Evolutionary conservation across 768 basidiomycete genomes (phyloP), one percentile per base, ranked within the genome.

Genomic region (Favolaschia claudopus): DNA sequence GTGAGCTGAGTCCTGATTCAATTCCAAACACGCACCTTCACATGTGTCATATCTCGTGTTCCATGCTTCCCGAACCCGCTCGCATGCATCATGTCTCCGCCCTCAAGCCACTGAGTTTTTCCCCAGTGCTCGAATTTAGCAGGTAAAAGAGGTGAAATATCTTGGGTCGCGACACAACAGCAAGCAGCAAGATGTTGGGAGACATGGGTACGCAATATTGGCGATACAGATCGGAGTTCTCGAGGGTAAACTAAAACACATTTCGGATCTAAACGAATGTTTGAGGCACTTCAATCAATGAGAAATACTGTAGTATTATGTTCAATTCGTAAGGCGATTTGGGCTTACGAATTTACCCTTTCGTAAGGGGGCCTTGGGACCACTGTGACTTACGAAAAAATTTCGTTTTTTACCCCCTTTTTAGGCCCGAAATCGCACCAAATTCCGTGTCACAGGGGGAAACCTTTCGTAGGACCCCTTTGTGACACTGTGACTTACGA

Each of bases 51-150:
- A 33, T 54, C 52, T 4, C 53, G 32, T 5, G 53, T 55, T 10
- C 53, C 53, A 15, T 55, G 53, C 27, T 55, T 55, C 2, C 53
- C 53, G 8, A 45, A 27, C 17, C 46, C 53, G 12, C 43, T 45
- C 10, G 45, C 28, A 15, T 48, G 55, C 45, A 56, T 56, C 55
- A 56, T 47, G 31, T 56, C 54, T n/a, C 54, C 54, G 15, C 44
- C 54, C 2, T 47, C 37, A 7, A 55, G 37, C 44, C 44, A 47
- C 17, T 55, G 44, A 32, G 47, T 46, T 25, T 55, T 55, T 9
- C 54, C 54, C 54, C 54, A 55, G 27, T 54, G 52, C 40, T 54
- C 42, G 13, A 54, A 6, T 12, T 20, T 24, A 32, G 52, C n/a
- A 2, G 31, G 9, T 3, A 54, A 33, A 8, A 55, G 36, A 5